Conservation (phyloP, 441 rosid species). For the Adansonia rubrostipa region DNA sequence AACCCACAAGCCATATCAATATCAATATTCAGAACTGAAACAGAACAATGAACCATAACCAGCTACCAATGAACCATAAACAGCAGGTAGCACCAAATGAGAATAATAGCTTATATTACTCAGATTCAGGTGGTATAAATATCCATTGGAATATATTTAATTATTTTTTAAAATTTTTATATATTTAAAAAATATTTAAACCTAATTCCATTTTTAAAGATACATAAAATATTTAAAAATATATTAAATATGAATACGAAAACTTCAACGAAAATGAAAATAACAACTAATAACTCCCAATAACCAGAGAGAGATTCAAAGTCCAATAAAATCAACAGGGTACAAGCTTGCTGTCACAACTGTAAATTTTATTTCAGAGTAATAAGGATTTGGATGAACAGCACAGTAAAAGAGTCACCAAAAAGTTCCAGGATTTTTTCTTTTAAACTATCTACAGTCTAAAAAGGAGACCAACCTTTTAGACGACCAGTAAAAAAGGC, state of each 20-base stretch:
- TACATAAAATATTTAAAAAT: too few relatives aligned
- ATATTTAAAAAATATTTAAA: too few relatives aligned
- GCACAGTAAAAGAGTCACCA: constrained; percentile 37
- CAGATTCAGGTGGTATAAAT: too few relatives aligned
- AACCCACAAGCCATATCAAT: not conserved
- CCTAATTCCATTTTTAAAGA: too few relatives aligned
- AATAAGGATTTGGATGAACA: constrained; percentile 34
- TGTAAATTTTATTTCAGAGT: constrained; percentile 41
- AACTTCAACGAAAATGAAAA: too few relatives aligned
- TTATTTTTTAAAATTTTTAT: too few relatives aligned
- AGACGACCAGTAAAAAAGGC: constrained; percentile 31
- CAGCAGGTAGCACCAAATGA: constrained; percentile 18
- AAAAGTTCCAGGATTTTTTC: constrained; percentile 33
- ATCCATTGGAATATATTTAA: too few relatives aligned
- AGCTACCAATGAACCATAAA: constrained; percentile 10
- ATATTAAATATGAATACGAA: too few relatives aligned
- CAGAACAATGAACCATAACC: not conserved
- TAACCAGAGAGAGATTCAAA: constrained; percentile 36
- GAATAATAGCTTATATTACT: constrained; percentile 11
- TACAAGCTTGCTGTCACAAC: constrained; percentile 43
- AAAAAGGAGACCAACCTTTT: constrained; percentile 34
- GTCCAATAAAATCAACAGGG: constrained; percentile 38
- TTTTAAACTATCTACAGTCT: constrained; percentile 26
- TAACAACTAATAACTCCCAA: constrained; percentile 38
- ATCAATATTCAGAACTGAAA: constrained; percentile 8